Base-by-base conservation (phyloP, 305 asterid genomes). In the Andrographis paniculata region DNA sequence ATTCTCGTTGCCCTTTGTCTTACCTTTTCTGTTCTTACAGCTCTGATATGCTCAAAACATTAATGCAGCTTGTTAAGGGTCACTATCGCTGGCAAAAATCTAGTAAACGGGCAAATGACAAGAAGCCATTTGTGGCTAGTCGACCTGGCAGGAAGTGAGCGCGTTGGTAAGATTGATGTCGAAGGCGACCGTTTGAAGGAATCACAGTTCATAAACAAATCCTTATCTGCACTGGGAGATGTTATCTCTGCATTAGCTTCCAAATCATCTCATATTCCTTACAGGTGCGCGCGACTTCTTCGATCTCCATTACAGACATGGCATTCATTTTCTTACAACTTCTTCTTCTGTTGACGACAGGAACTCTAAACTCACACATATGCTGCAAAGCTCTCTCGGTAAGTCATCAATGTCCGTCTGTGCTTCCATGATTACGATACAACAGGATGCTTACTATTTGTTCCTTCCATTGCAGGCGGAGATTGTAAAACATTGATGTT, bases 331-430 rank as follows among this genome's bases (percentile, higher is more conserved):
- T n/a, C n/a, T n/a, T n/a, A n/a, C n/a, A n/a, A n/a, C n/a, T n/a
- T n/a, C n/a, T n/a, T n/a, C n/a, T n/a, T n/a, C n/a, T n/a, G n/a
- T n/a, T n/a, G n/a, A n/a, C n/a, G 59, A 57, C 95, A 85, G 95
- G 83, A 91, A 91, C 68, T 86, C 98, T 15, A 86, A 91, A 68
- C 98, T 91, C 67, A 91, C 98, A 31, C 98, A 86, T 66, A 66
- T 91, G 74, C 85, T 91, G 79, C 98, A 91, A 74, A 86, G 93
- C 56, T 89, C 95, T 55, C 68, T 89, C 50, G 97, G 97, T 85
- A 55, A 66, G 83, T 49, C 52, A 14, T 47, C 17, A 13, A 11
- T 38, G 8, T 53, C 24, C 41, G 31, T 15, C 15, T 48, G 11
- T 15, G 19, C 23, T 6, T 14, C 1, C 2, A 47, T 9, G 14